Percentiles rank a stretch among this genome's conserved stretches.
Conservation (phyloP, 192 early-diverging fungal genomes). For the Fimicolochytrium jonesii region DNA sequence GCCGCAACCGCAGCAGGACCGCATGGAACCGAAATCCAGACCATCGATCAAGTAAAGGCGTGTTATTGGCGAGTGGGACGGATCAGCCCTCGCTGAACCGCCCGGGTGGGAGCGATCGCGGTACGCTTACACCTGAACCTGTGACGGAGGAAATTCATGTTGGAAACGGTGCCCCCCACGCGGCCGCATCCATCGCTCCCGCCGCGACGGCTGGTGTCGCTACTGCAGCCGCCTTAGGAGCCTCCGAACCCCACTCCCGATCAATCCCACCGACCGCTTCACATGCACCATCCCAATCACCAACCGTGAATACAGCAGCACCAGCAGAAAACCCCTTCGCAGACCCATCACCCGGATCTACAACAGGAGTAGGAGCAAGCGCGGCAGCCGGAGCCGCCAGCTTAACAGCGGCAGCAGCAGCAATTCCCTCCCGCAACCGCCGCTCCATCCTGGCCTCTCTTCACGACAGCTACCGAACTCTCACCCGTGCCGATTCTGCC, state of each 20-base stretch:
- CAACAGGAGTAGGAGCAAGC: too few species aligned
- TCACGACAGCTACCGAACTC: background rate
- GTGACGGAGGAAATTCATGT: too few species aligned
- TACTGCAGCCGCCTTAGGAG: background rate
- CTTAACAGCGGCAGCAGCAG: background rate
- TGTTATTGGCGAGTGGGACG: too few species aligned
- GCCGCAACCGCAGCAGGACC: background rate
- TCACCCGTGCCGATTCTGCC: background rate
- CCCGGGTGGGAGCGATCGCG: too few species aligned
- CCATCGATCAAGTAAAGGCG: too few species aligned
- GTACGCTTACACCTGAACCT: too few species aligned
- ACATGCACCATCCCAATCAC: too few species aligned
- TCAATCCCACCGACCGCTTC: too few species aligned
- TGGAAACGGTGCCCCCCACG: background rate
- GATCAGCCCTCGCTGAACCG: too few species aligned
- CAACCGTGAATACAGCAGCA: background rate
- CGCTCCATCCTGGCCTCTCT: background rate
- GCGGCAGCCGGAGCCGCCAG: background rate
- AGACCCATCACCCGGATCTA: background rate
- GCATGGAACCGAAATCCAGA: background rate
- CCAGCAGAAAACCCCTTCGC: background rate
- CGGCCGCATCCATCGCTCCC: background rate
- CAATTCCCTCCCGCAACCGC: background rate
- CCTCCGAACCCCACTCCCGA: too few species aligned
- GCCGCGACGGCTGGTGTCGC: background rate